Evolutionary conservation across 768 basidiomycete genomes (phyloP).

Genomic region (Peribolospora kevripleyi): DNA sequence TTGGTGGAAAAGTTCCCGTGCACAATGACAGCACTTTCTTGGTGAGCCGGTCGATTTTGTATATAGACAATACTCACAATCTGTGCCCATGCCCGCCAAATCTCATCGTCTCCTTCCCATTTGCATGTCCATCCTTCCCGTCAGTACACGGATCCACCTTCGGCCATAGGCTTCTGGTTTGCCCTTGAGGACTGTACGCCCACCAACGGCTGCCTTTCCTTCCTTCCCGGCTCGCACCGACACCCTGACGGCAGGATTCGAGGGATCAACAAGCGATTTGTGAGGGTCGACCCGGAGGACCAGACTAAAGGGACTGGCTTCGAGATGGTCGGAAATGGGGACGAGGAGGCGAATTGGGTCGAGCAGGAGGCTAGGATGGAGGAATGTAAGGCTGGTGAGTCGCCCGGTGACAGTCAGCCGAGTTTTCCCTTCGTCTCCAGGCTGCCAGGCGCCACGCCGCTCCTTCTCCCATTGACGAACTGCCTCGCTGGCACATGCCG

Average conservation of each 20-base stretch:
- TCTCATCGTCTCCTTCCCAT: background rate
- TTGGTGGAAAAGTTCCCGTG: conserved; percentile 78
- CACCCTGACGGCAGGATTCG: conserved; percentile 32
- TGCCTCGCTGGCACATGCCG: background rate
- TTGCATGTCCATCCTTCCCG: conserved; percentile 23
- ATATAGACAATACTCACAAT: background rate
- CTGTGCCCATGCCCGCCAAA: background rate
- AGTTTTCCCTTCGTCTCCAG: background rate
- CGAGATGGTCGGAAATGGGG: conserved; percentile 28
- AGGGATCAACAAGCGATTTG: conserved; percentile 38
- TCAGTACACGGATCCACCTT: conserved; percentile 60
- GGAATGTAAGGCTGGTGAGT: conserved; percentile 11
- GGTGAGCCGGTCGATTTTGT: background rate
- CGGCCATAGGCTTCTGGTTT: conserved; percentile 90
- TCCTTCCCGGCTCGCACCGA: conserved; percentile 73
- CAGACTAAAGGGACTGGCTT: conserved; percentile 48
- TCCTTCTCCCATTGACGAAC: background rate
- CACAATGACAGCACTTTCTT: conserved; percentile 58
- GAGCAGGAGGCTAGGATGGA: conserved; percentile 14
- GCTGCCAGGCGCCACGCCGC: background rate
- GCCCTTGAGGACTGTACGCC: conserved; percentile 70
- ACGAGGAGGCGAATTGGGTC: conserved; percentile 4
- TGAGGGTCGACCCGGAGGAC: conserved; percentile 37
- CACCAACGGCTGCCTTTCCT: conserved; percentile 61
- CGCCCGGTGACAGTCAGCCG: background rate